Base-by-base conservation (phyloP, 2,329 filamentous ascomycete genomes). In the Aplosporella prunicola region DNA sequence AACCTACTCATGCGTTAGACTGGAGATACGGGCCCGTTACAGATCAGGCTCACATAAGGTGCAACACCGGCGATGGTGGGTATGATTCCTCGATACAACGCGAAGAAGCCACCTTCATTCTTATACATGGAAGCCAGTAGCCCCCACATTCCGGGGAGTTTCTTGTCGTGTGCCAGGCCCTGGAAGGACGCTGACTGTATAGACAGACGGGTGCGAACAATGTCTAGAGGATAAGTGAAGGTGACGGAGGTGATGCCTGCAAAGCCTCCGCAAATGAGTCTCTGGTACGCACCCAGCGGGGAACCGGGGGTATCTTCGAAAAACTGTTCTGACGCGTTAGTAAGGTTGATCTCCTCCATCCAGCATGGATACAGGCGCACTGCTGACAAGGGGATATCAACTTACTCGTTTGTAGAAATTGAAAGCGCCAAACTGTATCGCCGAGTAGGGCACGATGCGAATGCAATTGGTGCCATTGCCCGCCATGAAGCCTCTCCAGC, bases 381-480 rank as follows among this genome's bases (percentile, higher is more conserved):
- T 3, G 9, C 13, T 11, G 8, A 15, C 5, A 11, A 23, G 5
- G 13, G n/a, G 13, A 26, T n/a, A 24, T 13, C 11, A 33, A 64
- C 79, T 58, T 66, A 93, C 88, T 66, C 78, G 75, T 63, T 93
- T 95, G 66, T 98, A 98, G 49, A 96, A 78, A 58, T 93, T 96
- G 68, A 96, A 98, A 56, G 87, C 93, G 49, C 89, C 89, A 61
- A 98, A 98, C 56, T 98, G 91, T 26, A 96, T 91, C 9, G 91
- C 91, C 33, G 89, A 96, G 61, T 98, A 98, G 4, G 91, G 91
- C 35, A 98, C 86, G 48, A 98, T 98, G 44, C 91, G 84, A 52
- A 98, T 85, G 69, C 91, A 98, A 62, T 98, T 98, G 43, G 88
- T 95, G 45, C 91, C 91, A 58, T 98, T 98, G 35, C 91, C 91